Percentiles rank a stretch among this genome's conserved stretches.
Evolutionary conservation across 2,329 filamentous ascomycete genomes (phyloP).

Genomic region (Falciphora oryzae): DNA sequence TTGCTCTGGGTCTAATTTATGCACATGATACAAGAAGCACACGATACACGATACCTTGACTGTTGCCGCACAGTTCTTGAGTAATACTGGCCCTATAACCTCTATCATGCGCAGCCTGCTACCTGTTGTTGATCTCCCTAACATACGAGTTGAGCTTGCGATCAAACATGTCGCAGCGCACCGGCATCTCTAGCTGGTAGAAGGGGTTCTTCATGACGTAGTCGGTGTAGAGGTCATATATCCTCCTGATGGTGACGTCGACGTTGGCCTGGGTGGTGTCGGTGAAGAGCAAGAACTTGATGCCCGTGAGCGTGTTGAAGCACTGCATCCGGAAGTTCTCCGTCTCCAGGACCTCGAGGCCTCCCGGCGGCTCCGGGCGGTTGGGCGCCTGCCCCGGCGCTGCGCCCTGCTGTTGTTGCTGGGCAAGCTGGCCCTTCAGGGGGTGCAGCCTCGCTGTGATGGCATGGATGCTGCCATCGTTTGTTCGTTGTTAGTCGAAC

Average conservation of each 20-base stretch:
- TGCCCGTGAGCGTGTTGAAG: slow-evolving; percentile 90
- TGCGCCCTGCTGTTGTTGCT: slow-evolving; percentile 1
- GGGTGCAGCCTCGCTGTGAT: slow-evolving; percentile 60
- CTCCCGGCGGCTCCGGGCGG: slow-evolving; percentile 62
- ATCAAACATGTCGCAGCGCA: slow-evolving; percentile 93
- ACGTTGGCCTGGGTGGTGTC: slow-evolving; percentile 83
- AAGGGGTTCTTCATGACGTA: slow-evolving; percentile 99
- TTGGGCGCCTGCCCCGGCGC: slow-evolving; percentile 26
- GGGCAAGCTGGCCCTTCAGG: slow-evolving; percentile 32
- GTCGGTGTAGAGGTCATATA: slow-evolving; percentile 94
- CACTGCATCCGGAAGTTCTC: slow-evolving; percentile 94
- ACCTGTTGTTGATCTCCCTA: slow-evolving; percentile 61
- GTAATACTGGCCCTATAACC: not conserved
- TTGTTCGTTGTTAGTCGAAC: slow-evolving; percentile 1
- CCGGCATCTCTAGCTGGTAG: slow-evolving; percentile 95
- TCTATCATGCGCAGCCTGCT: slow-evolving; percentile 11
- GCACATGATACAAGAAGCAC: not conserved
- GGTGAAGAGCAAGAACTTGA: slow-evolving; percentile 93
- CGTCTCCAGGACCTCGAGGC: slow-evolving; percentile 88
- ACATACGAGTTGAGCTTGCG: slow-evolving; percentile 77
- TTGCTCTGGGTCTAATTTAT: not conserved
- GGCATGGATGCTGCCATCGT: slow-evolving; percentile 54
- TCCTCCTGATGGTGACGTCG: slow-evolving; percentile 72
- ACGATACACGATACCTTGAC: not conserved
- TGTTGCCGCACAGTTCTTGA: not conserved